Conservation (phyloP, 306 rosid species). For the Dryas alaskensis region DNA sequence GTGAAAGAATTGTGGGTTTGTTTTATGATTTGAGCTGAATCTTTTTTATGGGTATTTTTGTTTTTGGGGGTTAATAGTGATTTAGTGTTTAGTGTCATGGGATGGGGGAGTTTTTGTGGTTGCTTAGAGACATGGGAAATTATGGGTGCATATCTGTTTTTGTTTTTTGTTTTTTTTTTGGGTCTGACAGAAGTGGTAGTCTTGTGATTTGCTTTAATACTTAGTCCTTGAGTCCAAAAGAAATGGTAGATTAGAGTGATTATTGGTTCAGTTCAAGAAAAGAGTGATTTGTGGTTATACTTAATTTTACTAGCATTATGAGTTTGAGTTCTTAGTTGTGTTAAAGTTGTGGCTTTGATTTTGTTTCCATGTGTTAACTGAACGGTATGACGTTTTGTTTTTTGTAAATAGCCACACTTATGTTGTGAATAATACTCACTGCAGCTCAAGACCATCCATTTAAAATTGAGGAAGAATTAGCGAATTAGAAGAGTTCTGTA, state of each 20-base stretch:
- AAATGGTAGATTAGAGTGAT: background rate
- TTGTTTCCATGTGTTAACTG: background rate
- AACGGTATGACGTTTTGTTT: background rate
- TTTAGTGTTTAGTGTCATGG: constrained; percentile 11
- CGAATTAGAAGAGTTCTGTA: background rate
- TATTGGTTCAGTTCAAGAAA: background rate
- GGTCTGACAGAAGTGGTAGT: no score
- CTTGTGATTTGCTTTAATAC: no score
- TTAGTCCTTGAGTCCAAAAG: no score
- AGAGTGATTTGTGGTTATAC: background rate
- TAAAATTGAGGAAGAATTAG: background rate
- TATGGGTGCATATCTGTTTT: no score
- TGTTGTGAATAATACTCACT: background rate
- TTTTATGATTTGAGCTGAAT: background rate
- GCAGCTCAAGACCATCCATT: background rate
- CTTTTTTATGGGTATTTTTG: background rate
- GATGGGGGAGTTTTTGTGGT: background rate
- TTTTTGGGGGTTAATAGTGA: constrained; percentile 3
- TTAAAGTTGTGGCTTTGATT: background rate
- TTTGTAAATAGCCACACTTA: background rate
- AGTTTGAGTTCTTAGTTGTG: background rate
- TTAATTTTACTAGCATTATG: background rate
- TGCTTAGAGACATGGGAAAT: background rate
- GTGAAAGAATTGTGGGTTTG: no score
- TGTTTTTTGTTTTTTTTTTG: no score